Percentiles rank a stretch among this genome's conserved stretches.
These are phyloP conservation scores for Blastocystis sp. DNA, from an alignment of 352 stramenopile species.

Conservation along the genomic window DNA sequence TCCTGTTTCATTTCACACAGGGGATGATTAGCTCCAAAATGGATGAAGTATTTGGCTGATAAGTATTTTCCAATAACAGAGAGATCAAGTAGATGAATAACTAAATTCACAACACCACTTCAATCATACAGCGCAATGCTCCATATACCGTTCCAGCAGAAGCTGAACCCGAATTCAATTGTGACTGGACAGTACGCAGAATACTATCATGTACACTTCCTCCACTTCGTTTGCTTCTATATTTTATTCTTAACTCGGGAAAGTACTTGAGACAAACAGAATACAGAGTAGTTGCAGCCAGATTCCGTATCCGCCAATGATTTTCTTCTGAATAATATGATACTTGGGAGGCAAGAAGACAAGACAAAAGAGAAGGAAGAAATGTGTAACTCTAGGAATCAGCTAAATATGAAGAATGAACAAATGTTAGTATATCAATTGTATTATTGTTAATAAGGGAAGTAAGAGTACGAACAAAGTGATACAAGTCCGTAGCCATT, in stretches of 20 bases:
- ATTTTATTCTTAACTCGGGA: neutral
- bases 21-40: neutral
- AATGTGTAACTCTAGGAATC: neutral
- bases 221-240: neutral
- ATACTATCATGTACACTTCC: neutral
- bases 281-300: neutral
- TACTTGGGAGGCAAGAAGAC: neutral
- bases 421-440: neutral
- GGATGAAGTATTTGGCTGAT: neutral
- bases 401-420: neutral
- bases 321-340: neutral
- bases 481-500: neutral
- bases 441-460: neutral
- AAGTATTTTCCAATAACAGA: neutral
- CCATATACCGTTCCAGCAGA: neutral
- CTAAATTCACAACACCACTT: neutral
- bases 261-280: neutral
- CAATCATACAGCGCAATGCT: neutral
- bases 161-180: neutral
- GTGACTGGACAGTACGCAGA: neutral
- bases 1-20: neutral
- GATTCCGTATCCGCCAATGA: neutral
- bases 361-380: slow-evolving; percentile 22
- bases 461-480: neutral
- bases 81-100: slow-evolving; percentile 1